Evolutionary conservation across 768 basidiomycete genomes (phyloP).

Genomic region (Crucibulum laeve): DNA sequence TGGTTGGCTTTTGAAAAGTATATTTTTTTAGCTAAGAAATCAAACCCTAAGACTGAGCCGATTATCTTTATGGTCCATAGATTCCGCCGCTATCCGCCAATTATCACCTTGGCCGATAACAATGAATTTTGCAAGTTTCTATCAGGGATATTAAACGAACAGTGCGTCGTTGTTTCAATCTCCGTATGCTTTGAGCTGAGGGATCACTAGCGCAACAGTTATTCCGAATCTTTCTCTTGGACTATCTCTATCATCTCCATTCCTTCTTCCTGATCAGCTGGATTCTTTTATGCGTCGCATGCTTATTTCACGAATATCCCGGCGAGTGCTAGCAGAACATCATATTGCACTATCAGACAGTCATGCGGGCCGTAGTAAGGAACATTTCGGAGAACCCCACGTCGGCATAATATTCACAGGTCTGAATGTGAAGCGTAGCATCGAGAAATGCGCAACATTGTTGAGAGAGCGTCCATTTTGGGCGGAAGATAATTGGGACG

Average conservation of each 20-base stretch:
- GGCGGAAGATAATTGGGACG: slow-evolving; percentile 32
- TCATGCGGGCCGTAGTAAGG: slow-evolving; percentile 30
- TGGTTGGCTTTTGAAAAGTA: slow-evolving; percentile 87
- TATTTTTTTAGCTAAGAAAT: not conserved
- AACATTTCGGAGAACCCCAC: slow-evolving; percentile 45
- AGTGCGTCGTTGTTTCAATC: slow-evolving; percentile 40
- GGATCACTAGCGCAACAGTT: slow-evolving; percentile 51
- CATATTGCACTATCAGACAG: slow-evolving; percentile 77
- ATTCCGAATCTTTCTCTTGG: slow-evolving; percentile 83
- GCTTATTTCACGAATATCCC: slow-evolving; percentile 86
- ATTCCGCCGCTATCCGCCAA: slow-evolving; percentile 68
- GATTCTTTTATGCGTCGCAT: slow-evolving; percentile 89
- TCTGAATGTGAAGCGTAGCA: slow-evolving; percentile 62
- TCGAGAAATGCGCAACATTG: slow-evolving; percentile 63
- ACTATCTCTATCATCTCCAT: slow-evolving; percentile 78
- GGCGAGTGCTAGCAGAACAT: slow-evolving; percentile 85
- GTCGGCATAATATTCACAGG: slow-evolving; percentile 86
- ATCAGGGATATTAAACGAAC: slow-evolving; percentile 58
- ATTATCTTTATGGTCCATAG: slow-evolving; percentile 27
- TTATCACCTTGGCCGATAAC: slow-evolving; percentile 73
- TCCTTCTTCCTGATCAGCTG: slow-evolving; percentile 71
- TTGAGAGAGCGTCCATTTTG: slow-evolving; percentile 44
- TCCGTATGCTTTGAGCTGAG: not conserved
- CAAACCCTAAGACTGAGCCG: slow-evolving; percentile 5
- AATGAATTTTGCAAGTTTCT: slow-evolving; percentile 75